A percentile compares a stretch with the other conserved stretches of the same genome.
Conservation (phyloP, 2,329 filamentous ascomycete species). For the Fusarium duplospermum region DNA sequence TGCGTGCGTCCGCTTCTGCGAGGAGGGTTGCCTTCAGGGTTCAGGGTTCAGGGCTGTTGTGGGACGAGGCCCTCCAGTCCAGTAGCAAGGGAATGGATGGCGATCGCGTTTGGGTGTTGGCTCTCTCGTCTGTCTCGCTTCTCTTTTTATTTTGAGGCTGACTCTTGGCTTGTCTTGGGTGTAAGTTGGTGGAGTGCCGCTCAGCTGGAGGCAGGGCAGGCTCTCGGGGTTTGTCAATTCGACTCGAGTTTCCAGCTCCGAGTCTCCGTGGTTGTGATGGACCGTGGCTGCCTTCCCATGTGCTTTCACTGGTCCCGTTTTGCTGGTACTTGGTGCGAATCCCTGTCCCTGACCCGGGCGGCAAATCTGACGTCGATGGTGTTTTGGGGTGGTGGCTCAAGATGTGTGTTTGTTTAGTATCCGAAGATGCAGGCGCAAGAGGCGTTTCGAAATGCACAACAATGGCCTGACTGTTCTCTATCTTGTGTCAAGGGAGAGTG, state of each 20-base stretch:
- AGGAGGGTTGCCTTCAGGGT: constrained; percentile 28
- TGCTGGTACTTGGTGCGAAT: not conserved
- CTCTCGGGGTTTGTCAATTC: not conserved
- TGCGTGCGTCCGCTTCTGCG: constrained; percentile 1
- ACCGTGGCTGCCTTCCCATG: not conserved
- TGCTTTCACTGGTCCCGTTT: not conserved
- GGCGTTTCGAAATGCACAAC: not conserved
- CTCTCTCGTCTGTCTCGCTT: constrained; percentile 25
- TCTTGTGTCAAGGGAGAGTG: constrained; percentile 27
- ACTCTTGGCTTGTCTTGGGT: constrained; percentile 10
- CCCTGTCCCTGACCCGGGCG: not conserved
- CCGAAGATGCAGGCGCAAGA: constrained; percentile 2
- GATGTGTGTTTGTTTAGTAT: not conserved
- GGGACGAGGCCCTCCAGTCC: constrained; percentile 13
- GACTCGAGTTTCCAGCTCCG: constrained; percentile 17
- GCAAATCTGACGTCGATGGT: constrained; percentile 19
- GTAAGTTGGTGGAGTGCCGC: constrained; percentile 6
- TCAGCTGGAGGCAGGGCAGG: constrained; percentile 2
- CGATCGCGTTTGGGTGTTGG: constrained; percentile 4
- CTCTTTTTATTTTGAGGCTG: constrained; percentile 15
- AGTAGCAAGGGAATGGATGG: constrained; percentile 22
- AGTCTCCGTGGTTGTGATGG: not conserved
- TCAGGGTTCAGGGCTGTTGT: constrained; percentile 22
- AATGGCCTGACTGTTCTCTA: not conserved
- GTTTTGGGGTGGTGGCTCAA: not conserved